These are phyloP conservation scores for Platanthera zijinensis DNA, from an alignment of 106 monocot genomes.

Conservation along the genomic window DNA sequence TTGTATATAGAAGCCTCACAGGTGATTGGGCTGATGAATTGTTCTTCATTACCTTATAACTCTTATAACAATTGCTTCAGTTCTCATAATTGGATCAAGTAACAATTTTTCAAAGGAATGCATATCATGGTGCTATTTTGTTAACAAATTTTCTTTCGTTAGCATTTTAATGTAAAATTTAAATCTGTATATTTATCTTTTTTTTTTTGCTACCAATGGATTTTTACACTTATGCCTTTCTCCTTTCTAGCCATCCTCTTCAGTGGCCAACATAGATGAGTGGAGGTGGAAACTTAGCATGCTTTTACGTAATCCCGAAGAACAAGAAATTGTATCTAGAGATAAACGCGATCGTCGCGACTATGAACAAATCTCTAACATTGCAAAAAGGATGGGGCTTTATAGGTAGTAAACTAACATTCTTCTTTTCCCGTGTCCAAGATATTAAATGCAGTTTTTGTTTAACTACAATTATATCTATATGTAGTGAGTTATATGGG, in stretches of 20 bases:
- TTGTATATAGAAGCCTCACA: not conserved
- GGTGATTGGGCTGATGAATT: not conserved
- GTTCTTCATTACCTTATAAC: not conserved
- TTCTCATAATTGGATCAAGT: not conserved
- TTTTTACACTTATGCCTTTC: not conserved
- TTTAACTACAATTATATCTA: not conserved
- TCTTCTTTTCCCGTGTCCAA: not conserved
- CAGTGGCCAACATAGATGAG: conserved; percentile 94
- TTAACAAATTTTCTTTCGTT: not conserved
- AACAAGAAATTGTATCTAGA: conserved; percentile 87
- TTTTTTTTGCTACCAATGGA: not conserved
- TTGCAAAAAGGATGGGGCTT: conserved; percentile 85
- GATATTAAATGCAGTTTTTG: not conserved
- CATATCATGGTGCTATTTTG: not conserved
- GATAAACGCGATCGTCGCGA: conserved; percentile 95
- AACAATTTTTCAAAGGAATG: not conserved
- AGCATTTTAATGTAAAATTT: not conserved
- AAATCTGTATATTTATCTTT: not conserved
- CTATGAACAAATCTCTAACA: conserved; percentile 92
- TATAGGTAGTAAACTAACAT: conserved; percentile 44
- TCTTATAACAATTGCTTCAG: not conserved
- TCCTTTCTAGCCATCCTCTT: conserved; percentile 65
- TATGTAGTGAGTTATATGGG: conserved; percentile 73
- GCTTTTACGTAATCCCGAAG: conserved; percentile 71
- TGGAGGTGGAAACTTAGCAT: conserved; percentile 99